phyloP scores from a whole-genome alignment of 129 eudicot genomes.

The Artemisia annua region DNA sequence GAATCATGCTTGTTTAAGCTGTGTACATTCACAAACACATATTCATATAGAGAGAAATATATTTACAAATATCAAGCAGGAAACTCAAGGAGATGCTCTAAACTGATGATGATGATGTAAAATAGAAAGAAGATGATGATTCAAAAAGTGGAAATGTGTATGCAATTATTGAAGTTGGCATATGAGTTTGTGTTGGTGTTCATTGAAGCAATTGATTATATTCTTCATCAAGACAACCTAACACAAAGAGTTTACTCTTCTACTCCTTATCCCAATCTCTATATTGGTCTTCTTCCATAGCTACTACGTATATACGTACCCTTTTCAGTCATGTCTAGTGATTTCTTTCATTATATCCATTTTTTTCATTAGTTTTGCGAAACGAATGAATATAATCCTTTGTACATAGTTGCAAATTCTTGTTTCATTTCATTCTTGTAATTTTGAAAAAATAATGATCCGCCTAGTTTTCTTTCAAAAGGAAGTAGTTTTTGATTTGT shows the following conservation, averaged over 20 bases:
- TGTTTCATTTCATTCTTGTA: conserved; percentile 14
- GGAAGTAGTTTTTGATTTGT: neutral
- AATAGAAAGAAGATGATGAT: conserved; percentile 35
- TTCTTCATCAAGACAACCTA: conserved; percentile 22
- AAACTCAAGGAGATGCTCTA: conserved; percentile 4
- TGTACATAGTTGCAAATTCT: conserved; percentile 6
- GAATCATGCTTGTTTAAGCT: neutral
- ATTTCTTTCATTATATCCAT: neutral
- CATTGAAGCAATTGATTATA: conserved; percentile 42
- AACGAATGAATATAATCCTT: neutral
- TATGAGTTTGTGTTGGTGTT: conserved; percentile 43
- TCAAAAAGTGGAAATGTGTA: conserved; percentile 47
- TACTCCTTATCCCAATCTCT: conserved; percentile 28
- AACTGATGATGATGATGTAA: neutral
- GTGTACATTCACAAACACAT: neutral
- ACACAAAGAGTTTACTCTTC: conserved; percentile 16
- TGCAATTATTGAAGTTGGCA: conserved; percentile 42
- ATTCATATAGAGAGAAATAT: neutral
- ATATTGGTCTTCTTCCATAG: conserved; percentile 51
- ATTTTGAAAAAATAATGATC: neutral
- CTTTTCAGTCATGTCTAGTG: conserved; percentile 7
- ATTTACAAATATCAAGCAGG: neutral
- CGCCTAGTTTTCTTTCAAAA: conserved; percentile 13
- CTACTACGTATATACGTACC: neutral
- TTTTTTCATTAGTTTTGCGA: neutral